Percentiles rank a stretch among this genome's conserved stretches.
Evolutionary conservation across 768 basidiomycete genomes (phyloP).

Genomic region (Suillus discolor): DNA sequence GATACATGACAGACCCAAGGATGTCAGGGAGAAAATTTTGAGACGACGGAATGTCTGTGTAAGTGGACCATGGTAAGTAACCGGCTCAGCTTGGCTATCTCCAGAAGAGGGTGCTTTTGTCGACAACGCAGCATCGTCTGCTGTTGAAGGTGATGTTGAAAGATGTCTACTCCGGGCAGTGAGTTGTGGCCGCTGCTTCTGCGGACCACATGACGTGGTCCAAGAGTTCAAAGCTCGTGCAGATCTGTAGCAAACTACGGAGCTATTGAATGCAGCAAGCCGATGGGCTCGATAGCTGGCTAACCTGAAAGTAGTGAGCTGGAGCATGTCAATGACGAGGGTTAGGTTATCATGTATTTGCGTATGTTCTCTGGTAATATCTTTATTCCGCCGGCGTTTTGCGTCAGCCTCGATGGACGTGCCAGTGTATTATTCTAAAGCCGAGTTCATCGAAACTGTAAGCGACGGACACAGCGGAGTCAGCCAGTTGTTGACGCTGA

Average conservation of each 20-base stretch:
- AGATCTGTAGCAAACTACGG: neutral
- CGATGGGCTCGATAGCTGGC: neutral
- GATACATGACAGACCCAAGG: conserved; percentile 65
- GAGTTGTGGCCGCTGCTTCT: conserved; percentile 14
- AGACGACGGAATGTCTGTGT: conserved; percentile 71
- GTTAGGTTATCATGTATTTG: neutral
- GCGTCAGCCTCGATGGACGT: conserved; percentile 52
- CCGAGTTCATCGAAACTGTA: conserved; percentile 91
- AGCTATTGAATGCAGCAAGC: neutral
- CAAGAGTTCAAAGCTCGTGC: neutral
- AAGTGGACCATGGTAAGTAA: conserved; percentile 72
- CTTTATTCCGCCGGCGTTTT: neutral
- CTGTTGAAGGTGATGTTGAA: conserved; percentile 17
- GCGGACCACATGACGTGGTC: neutral
- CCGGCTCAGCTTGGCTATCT: conserved; percentile 10
- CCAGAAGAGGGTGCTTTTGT: conserved; percentile 9
- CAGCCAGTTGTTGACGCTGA: conserved; percentile 11
- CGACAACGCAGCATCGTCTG: conserved; percentile 6
- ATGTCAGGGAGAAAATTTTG: conserved; percentile 83
- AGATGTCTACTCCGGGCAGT: conserved; percentile 11
- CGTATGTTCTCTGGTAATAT: neutral
- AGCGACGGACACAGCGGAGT: conserved; percentile 17
- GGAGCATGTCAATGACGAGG: neutral
- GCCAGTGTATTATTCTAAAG: conserved; percentile 76
- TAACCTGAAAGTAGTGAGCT: neutral